phyloP scores from a whole-genome alignment of 1,139 yeast species.

The Saccharomyces hybrid region DNA sequence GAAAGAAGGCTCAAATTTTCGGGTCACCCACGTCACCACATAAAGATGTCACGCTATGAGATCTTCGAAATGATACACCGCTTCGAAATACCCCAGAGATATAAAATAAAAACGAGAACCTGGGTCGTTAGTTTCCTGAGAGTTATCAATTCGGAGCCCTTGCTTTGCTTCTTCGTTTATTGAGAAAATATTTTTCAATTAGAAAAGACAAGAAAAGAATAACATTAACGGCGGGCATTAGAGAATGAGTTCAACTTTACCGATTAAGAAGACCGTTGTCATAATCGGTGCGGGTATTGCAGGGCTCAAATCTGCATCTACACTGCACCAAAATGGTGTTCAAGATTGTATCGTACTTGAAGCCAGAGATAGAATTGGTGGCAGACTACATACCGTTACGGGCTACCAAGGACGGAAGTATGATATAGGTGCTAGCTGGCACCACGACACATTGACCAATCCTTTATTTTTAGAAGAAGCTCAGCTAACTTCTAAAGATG shows the following conservation, averaged over 20 bases:
- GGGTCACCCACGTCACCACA: not conserved
- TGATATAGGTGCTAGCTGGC: constrained; percentile 88
- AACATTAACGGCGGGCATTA: not conserved
- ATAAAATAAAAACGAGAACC: not conserved
- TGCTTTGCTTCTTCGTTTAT: not conserved
- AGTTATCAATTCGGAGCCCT: not conserved
- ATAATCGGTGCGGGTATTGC: constrained; percentile 80
- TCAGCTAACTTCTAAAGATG: constrained; percentile 20
- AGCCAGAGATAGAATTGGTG: constrained; percentile 54
- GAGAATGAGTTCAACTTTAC: not conserved
- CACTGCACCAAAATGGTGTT: constrained; percentile 39
- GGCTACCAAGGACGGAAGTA: constrained; percentile 35
- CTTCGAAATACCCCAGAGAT: not conserved
- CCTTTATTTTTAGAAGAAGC: constrained; percentile 53
- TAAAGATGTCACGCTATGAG: not conserved
- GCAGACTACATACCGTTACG: constrained; percentile 40
- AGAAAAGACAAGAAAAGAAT: not conserved
- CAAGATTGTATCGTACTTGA: constrained; percentile 46
- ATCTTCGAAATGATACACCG: not conserved
- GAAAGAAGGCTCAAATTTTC: not conserved
- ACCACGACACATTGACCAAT: constrained; percentile 70
- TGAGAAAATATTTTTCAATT: not conserved
- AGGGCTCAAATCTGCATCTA: constrained; percentile 70
- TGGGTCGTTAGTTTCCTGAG: not conserved
- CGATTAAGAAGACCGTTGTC: constrained; percentile 29